Evolutionary conservation across 2,329 filamentous ascomycete species (phyloP), one percentile per base, ranked within the genome.

Genomic region (Leptodontidium sp.): DNA sequence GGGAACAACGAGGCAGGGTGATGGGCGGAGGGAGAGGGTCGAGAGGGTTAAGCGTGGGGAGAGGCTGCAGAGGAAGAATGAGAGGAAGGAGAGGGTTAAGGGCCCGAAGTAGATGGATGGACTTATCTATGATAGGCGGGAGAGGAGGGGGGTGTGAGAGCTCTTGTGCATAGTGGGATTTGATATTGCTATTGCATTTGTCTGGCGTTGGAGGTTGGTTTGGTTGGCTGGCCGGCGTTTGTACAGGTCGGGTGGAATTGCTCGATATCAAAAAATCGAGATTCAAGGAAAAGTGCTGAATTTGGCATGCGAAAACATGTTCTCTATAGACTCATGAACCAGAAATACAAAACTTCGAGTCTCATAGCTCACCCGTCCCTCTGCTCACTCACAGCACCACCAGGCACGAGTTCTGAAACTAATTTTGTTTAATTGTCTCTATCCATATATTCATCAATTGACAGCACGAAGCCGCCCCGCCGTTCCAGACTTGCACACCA

Each of bases 11-110:
- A 83, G 88, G 69, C 83, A 84, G 65, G 88, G 87, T 68, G 90
- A 87, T 77, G 88, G 88, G 73, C 86, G 88, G 79, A 86, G 82
- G 77, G 90, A 85, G 80, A 86, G 87, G 65, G 86, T 87, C 76
- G 93, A 95, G 81, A 86, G 85, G 73, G 87, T 92, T 75, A 89
- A 88, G 80, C 84, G 89, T 73, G 93, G 92, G 79, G 90, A 92
- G 81, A 83, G 90, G 74, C 86, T 87, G 81, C 87, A 88, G 88
- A 85, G 89, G 77, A 88, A 87, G 76, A 93, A 93, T 77, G 82
- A 87, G 77, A 84, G 85, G 75, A 84, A 84, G 73, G 80, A 65
- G 2, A 71, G 75, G 67, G 77, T 79, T 71, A 73, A 72, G 49
- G 76, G 72, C 32, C 61, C 67, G 32, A 64, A 66, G 62, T 53